Conservation (phyloP, 441 rosid species). For the Erodium chrysanthum region DNA sequence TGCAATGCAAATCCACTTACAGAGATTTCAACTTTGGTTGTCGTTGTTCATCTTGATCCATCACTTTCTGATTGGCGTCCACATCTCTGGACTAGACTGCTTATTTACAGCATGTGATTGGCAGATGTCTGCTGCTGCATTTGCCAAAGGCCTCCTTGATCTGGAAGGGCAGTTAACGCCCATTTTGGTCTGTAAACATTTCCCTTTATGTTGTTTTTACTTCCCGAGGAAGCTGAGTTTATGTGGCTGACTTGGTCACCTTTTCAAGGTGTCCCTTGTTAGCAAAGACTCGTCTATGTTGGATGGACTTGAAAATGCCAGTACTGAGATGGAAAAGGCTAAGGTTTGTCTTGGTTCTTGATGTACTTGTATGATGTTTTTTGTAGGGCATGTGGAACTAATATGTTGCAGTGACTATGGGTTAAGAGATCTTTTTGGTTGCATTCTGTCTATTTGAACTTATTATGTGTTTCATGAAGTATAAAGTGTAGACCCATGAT, state of each 20-base stretch:
- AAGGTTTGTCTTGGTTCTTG: slow-evolving; percentile 51
- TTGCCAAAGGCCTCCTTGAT: slow-evolving; percentile 99
- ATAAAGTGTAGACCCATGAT: neutral
- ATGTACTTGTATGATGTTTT: neutral
- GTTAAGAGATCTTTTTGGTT: neutral
- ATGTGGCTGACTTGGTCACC: slow-evolving; percentile 18
- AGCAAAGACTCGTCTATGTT: slow-evolving; percentile 99
- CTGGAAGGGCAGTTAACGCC: slow-evolving; percentile 99
- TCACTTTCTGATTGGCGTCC: slow-evolving; percentile 3
- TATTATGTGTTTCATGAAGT: neutral
- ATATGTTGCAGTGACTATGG: neutral
- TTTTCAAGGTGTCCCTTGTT: slow-evolving; percentile 87
- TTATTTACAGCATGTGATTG: slow-evolving; percentile 21
- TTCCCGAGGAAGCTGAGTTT: slow-evolving; percentile 19
- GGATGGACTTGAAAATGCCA: slow-evolving; percentile 99
- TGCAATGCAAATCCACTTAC: slow-evolving; percentile 7
- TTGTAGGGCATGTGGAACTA: neutral
- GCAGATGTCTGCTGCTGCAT: slow-evolving; percentile 99
- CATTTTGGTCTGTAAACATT: slow-evolving; percentile 58
- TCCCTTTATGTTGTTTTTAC: slow-evolving; percentile 13
- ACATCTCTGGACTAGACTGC: neutral
- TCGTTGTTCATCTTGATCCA: slow-evolving; percentile 3
- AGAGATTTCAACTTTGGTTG: slow-evolving; percentile 9
- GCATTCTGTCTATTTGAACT: neutral
- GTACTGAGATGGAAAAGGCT: slow-evolving; percentile 92